Conservation (phyloP, 495 filamentous ascomycete species). For the Lasiosphaeria ovina region DNA sequence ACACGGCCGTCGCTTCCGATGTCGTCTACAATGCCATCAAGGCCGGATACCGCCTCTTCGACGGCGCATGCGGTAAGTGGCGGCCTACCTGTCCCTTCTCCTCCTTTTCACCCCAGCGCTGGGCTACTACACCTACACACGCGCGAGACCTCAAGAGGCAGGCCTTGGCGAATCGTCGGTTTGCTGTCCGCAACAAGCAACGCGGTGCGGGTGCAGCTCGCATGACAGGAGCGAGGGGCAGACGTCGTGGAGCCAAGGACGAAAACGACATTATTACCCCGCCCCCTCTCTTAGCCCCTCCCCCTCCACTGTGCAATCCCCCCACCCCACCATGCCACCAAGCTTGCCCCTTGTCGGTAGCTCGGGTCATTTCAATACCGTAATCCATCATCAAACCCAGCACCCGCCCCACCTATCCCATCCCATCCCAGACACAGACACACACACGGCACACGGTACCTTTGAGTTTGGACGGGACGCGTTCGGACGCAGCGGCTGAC, state of each 20-base stretch:
- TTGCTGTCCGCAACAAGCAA: not conserved
- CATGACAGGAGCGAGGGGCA: not conserved
- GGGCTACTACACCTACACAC: too few relatives aligned
- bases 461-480: too few relatives aligned
- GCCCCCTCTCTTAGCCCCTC: constrained; percentile 20
- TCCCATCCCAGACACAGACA: not conserved
- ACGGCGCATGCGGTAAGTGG: constrained; percentile 75
- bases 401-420: too few relatives aligned
- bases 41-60: constrained; percentile 79
- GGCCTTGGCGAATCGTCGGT: not conserved
- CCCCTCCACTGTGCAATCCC: constrained; percentile 4
- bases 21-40: constrained; percentile 89
- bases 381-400: not conserved
- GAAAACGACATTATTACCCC: constrained; percentile 21
- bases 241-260: constrained; percentile 7
- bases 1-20: constrained; percentile 72
- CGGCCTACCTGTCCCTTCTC: not conserved
- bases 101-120: too few relatives aligned
- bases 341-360: constrained; percentile 17
- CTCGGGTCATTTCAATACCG: constrained; percentile 16
- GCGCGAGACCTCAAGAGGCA: too few relatives aligned
- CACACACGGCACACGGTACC: not conserved
- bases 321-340: constrained; percentile 25
- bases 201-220: too few relatives aligned
- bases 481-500: constrained; percentile 17